phyloP scores from a whole-genome alignment of 179 eudicot genomes.

The Nepenthes alata region DNA sequence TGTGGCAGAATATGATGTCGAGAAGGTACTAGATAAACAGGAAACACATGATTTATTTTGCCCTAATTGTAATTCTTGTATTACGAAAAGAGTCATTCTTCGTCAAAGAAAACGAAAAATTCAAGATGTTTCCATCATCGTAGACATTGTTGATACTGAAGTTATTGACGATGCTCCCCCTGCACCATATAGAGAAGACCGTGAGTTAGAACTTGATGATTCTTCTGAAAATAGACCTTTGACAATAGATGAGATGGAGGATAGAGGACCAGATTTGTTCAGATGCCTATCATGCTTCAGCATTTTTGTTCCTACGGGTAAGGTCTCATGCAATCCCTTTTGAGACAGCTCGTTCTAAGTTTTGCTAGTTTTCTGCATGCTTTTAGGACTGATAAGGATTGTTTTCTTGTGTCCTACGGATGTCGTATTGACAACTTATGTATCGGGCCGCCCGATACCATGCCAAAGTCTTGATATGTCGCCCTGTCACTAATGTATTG shows the following conservation, averaged over 20 bases:
- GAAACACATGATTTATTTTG: slow-evolving; percentile 62
- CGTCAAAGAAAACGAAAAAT: slow-evolving; percentile 42
- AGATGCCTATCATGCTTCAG: slow-evolving; percentile 81
- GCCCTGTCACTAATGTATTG: too few relatives aligned
- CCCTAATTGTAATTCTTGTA: slow-evolving; percentile 74
- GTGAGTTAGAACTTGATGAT: slow-evolving; percentile 11
- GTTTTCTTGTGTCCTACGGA: too few relatives aligned
- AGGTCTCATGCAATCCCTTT: slow-evolving; percentile 1
- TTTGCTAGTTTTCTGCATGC: too few relatives aligned
- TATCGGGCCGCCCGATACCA: too few relatives aligned
- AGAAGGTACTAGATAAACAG: slow-evolving; percentile 43
- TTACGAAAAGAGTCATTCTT: slow-evolving; percentile 62
- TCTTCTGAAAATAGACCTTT: slow-evolving; percentile 8
- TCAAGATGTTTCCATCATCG: slow-evolving; percentile 23
- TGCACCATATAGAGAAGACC: slow-evolving; percentile 8
- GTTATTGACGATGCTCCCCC: slow-evolving; percentile 12
- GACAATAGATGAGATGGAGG: slow-evolving; percentile 10
- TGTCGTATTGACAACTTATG: too few relatives aligned
- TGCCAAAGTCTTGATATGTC: too few relatives aligned
- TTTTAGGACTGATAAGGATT: too few relatives aligned
- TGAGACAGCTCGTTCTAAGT: neutral
- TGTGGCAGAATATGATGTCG: slow-evolving; percentile 32
- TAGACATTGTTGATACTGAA: slow-evolving; percentile 13
- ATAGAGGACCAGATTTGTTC: slow-evolving; percentile 30
- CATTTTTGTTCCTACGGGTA: slow-evolving; percentile 64